These are phyloP conservation scores for Xerocomellus intermedius DNA, from an alignment of 768 basidiomycete species.

Conservation along the genomic window DNA sequence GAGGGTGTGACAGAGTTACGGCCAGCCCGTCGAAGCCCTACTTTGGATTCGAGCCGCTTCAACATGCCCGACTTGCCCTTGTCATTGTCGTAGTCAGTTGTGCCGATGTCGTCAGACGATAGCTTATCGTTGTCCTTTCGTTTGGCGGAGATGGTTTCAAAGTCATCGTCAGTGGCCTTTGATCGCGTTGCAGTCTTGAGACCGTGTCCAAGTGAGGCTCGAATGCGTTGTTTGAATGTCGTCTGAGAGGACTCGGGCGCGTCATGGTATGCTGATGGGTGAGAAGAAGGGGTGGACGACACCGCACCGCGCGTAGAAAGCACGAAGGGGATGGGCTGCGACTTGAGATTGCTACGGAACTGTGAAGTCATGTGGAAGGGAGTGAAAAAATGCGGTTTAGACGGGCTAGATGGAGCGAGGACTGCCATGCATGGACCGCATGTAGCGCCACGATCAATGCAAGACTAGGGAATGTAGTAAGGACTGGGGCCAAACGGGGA, in stretches of 20 bases:
- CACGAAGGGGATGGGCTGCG: slow-evolving; percentile 33
- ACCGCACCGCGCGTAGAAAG: slow-evolving; percentile 45
- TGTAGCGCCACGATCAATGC: slow-evolving; percentile 27
- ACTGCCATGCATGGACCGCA: slow-evolving; percentile 45
- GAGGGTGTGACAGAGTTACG: slow-evolving; percentile 40
- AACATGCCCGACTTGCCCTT: slow-evolving; percentile 48
- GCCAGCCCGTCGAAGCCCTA: slow-evolving; percentile 47
- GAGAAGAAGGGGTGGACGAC: slow-evolving; percentile 34
- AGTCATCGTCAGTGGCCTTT: slow-evolving; percentile 44
- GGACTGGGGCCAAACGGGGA: slow-evolving; percentile 8
- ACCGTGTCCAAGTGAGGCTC: slow-evolving; percentile 66
- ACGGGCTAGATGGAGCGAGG: slow-evolving; percentile 39
- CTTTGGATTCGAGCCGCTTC: slow-evolving; percentile 47
- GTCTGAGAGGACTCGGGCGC: slow-evolving; percentile 44
- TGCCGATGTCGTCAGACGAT: slow-evolving; percentile 30
- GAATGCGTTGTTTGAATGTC: slow-evolving; percentile 57
- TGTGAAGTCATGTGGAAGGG: slow-evolving; percentile 48
- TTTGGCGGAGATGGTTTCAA: slow-evolving; percentile 44
- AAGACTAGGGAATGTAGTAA: slow-evolving; percentile 14
- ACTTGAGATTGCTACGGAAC: slow-evolving; percentile 36
- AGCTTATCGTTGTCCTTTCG: slow-evolving; percentile 42
- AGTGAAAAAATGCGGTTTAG: slow-evolving; percentile 39
- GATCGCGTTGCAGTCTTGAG: slow-evolving; percentile 63
- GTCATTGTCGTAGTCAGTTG: slow-evolving; percentile 36
- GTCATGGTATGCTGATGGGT: slow-evolving; percentile 25